Conservation (phyloP, 306 rosid species). For the Erythrophleum fordii region DNA sequence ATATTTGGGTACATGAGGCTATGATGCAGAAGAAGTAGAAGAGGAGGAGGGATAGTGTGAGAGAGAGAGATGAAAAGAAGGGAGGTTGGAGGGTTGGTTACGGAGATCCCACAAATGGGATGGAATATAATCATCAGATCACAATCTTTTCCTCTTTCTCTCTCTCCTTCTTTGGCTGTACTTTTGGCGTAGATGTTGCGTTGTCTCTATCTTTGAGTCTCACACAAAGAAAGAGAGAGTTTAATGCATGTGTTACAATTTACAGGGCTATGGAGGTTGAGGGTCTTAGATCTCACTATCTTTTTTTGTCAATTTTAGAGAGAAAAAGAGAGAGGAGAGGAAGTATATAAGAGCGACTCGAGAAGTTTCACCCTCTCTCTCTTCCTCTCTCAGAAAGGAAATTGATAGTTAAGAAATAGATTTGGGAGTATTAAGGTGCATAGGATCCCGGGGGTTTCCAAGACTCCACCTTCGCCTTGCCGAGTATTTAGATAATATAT, state of each 20-base stretch:
- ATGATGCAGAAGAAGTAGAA: not conserved
- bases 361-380: too few relatives aligned
- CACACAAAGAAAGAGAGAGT: constrained; percentile 19
- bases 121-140: constrained; percentile 36
- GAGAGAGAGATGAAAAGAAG: not conserved
- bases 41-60: not conserved
- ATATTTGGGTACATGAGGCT: constrained; percentile 36
- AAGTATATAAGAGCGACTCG: too few relatives aligned
- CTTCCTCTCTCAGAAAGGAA: too few relatives aligned
- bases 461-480: not conserved
- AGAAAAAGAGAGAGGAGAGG: too few relatives aligned
- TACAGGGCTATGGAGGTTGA: too few relatives aligned
- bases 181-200: constrained; percentile 37
- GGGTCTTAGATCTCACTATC: too few relatives aligned
- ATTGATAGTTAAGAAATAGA: too few relatives aligned
- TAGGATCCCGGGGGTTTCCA: constrained; percentile 48
- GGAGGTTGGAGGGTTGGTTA: constrained; percentile 33
- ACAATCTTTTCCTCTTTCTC: constrained; percentile 17
- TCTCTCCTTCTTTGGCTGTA: constrained; percentile 40
- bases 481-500: not conserved
- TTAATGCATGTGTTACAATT: too few relatives aligned
- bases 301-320: too few relatives aligned
- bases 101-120: constrained; percentile 33
- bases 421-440: constrained; percentile 38
- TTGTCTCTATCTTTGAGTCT: constrained; percentile 30